phyloP scores from a whole-genome alignment of 2,329 filamentous ascomycete genomes.

The Alternaria conjuncta region DNA sequence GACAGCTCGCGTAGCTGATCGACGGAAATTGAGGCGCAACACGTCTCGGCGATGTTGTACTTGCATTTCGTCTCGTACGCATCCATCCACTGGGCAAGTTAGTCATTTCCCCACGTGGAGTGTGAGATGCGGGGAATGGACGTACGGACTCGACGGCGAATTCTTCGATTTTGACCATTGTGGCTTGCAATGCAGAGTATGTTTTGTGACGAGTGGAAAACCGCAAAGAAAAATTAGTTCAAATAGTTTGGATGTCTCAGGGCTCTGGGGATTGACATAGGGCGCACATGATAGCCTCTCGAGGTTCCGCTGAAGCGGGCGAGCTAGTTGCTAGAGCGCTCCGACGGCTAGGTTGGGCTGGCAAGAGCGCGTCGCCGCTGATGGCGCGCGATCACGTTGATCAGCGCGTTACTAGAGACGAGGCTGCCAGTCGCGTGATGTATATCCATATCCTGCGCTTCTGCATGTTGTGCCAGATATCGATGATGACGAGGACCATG shows the following conservation, averaged over 20 bases:
- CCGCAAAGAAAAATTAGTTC: too few species aligned
- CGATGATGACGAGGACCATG: constrained; percentile 9
- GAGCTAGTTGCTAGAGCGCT: constrained; percentile 6
- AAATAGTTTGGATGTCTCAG: neutral
- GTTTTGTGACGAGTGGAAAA: neutral
- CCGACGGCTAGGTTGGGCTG: constrained; percentile 1
- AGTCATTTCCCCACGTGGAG: constrained; percentile 11
- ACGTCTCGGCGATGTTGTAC: constrained; percentile 80
- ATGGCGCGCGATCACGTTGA: constrained; percentile 1
- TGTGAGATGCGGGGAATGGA: constrained; percentile 29
- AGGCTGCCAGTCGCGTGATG: neutral
- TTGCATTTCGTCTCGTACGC: constrained; percentile 59
- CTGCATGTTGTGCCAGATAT: neutral
- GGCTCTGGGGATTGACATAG: constrained; percentile 19
- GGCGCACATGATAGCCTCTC: constrained; percentile 11
- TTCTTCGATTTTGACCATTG: constrained; percentile 64
- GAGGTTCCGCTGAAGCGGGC: constrained; percentile 16
- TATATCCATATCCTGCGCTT: neutral
- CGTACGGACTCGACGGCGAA: constrained; percentile 75
- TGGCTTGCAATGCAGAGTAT: constrained; percentile 10
- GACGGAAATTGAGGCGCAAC: constrained; percentile 75
- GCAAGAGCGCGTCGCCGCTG: neutral
- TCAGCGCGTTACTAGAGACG: neutral
- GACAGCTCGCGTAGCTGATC: constrained; percentile 68
- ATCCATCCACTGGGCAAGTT: constrained; percentile 61